Percentiles rank a stretch among this genome's conserved stretches.
Evolutionary conservation across 75 land plant genomes (phyloP).

Genomic region (Picea glauca): DNA sequence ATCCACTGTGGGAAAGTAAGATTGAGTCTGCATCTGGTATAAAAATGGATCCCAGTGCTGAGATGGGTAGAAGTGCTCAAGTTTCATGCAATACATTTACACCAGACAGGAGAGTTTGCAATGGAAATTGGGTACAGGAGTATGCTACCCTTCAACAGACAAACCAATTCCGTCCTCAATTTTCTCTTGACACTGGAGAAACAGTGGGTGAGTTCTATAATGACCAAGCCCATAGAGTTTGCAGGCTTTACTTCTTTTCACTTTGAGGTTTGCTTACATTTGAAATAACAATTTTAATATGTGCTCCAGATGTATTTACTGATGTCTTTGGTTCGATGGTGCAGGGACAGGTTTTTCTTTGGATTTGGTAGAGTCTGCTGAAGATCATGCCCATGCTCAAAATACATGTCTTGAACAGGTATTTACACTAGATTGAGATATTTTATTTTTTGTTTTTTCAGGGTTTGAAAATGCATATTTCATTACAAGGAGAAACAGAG

Average conservation of each 20-base stretch:
- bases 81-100: neutral
- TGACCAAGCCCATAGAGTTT: neutral
- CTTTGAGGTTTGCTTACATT: neutral
- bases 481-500: too few relatives aligned
- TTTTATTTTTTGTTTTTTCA: too few relatives aligned
- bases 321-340: neutral
- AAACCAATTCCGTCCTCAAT: neutral
- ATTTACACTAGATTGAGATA: neutral
- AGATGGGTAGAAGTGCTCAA: neutral
- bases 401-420: constrained; percentile 4
- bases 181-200: neutral
- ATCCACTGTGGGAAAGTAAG: neutral
- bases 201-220: constrained; percentile 7
- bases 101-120: too few relatives aligned
- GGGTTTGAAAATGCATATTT: too few relatives aligned
- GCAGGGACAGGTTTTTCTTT: neutral
- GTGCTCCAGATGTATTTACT: neutral
- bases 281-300: neutral
- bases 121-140: neutral
- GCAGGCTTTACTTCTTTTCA: neutral
- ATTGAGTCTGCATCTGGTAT: neutral
- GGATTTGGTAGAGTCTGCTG: neutral
- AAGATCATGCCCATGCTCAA: neutral
- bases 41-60: neutral
- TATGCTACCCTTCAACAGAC: neutral